These are phyloP conservation scores for Phytopythium sindhum DNA, from an alignment of 352 stramenopile species.

Conservation along the genomic window DNA sequence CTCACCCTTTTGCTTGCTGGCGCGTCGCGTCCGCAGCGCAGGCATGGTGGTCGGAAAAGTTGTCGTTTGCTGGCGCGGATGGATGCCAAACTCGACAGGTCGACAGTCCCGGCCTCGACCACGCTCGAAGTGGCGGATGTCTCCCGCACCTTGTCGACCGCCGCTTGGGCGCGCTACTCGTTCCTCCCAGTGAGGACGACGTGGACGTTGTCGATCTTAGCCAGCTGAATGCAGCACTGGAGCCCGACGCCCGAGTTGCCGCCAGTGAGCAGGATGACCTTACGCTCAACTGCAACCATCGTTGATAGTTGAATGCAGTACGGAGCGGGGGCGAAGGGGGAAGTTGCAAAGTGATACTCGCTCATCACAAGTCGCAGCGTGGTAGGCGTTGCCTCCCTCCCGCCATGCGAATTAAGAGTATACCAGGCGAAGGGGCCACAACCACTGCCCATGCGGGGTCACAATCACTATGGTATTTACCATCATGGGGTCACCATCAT, in stretches of 20 bases:
- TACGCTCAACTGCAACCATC: neutral
- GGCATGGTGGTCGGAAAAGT: no score
- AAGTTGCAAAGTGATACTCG: no score
- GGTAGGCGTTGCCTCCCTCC: no score
- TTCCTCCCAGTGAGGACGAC: slow-evolving; percentile 27
- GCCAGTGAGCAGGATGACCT: slow-evolving; percentile 29
- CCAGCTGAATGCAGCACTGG: slow-evolving; percentile 26
- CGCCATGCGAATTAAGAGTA: no score
- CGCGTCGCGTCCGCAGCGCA: no score
- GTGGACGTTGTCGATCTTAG: slow-evolving; percentile 22
- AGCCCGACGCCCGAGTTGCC: slow-evolving; percentile 29
- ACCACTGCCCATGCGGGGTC: no score
- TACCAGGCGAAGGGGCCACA: no score
- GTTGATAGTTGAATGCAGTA: no score
- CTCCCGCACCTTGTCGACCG: slow-evolving; percentile 2
- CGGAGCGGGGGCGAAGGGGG: no score
- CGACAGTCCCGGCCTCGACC: slow-evolving; percentile 24
- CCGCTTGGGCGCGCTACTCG: slow-evolving; percentile 8
- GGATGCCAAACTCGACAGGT: slow-evolving; percentile 28
- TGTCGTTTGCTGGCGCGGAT: slow-evolving; percentile 11
- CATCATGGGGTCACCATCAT: no score
- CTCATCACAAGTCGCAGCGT: no score
- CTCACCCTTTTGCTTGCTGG: neutral
- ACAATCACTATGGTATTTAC: no score
- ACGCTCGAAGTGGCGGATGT: neutral